Base-by-base conservation (phyloP, 2,329 filamentous ascomycete species). In the Knufia petricola region DNA sequence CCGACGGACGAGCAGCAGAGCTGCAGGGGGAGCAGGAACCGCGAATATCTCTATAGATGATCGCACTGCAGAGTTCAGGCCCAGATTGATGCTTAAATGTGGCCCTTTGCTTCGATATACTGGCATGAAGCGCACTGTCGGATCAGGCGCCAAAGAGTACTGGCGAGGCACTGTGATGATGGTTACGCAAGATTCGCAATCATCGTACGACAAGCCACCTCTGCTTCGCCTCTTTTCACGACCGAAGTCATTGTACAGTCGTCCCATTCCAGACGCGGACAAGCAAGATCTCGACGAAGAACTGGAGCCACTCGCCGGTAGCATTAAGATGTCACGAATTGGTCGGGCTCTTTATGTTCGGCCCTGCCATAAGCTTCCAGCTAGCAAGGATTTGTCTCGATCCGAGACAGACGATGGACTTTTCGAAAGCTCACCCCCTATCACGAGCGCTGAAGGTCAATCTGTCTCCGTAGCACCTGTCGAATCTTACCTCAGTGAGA, bases 111-210 rank as follows among this genome's bases (percentile, higher is more conserved):
- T 98, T 54, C 81, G 92, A 51, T 98, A 94, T 64, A 90, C 84
- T 48, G 92, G 94, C 17, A 79, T 95, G 79, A 94, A 66, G 70
- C 72, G 59, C 60, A 68, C 41, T 60, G 23, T 38, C 23, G 69
- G 0, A 61, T 63, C 28, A 28, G 39, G 23, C 2, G 40, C 39
- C 12, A 53, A 54, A 41, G 87, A 95, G 59, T 81, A 90, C 17
- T 98, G 92, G 92, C 80, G 89, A 63, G 92, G 92, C 3, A 94
- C 81, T 52, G 76, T 96, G 50, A 88, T 98, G 87, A 95, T 98
- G 59, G 88, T 98, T 19, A 96, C 92, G 0, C 76, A 81, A 46
- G 90, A 98, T 61, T 76, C 79, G 1, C 78, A 84, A 34, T 96
- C 90, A 1, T 85, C 84, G 0, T 95, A 95, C 61, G 81, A 87